phyloP scores from a whole-genome alignment of 495 filamentous ascomycete species.

The Penicillium cataractarum region DNA sequence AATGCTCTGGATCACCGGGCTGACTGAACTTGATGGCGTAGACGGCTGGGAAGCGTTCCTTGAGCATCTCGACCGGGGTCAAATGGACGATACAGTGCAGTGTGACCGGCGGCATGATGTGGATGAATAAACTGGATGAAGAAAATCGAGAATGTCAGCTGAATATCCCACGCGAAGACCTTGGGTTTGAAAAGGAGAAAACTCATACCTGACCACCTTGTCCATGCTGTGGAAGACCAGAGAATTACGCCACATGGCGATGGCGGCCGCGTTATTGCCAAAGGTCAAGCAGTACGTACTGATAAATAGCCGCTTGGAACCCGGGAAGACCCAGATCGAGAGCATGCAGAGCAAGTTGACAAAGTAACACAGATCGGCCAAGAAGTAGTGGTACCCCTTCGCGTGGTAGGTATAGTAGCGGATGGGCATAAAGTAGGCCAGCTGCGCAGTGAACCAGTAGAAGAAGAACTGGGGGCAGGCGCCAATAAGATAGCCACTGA shows the following conservation, averaged over 20 bases:
- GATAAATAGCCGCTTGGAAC: slow-evolving; percentile 90
- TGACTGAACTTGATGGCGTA: slow-evolving; percentile 77
- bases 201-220: slow-evolving; percentile 77
- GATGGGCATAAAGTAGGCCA: slow-evolving; percentile 95
- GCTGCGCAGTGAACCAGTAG: slow-evolving; percentile 84
- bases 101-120: slow-evolving; percentile 96
- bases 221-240: slow-evolving; percentile 97
- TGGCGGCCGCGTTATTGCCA: slow-evolving; percentile 96
- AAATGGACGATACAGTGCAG: slow-evolving; percentile 92
- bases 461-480: slow-evolving; percentile 85
- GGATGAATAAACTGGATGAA: slow-evolving; percentile 80
- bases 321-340: slow-evolving; percentile 87
- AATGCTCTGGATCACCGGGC: slow-evolving; percentile 71
- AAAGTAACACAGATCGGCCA: slow-evolving; percentile 97
- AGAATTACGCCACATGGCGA: slow-evolving; percentile 99
- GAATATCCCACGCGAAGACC: too few species aligned
- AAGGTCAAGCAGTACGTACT: slow-evolving; percentile 89
- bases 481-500: slow-evolving; percentile 92
- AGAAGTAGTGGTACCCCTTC: slow-evolving; percentile 93
- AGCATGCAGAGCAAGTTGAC: slow-evolving; percentile 86
- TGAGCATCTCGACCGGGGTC: slow-evolving; percentile 63
- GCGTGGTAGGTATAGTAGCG: slow-evolving; percentile 88
- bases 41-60: slow-evolving; percentile 81
- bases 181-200: not conserved
- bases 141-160: slow-evolving; percentile 16